phyloP scores from a whole-genome alignment of 2,329 filamentous ascomycete species.

The Karstenula rhodostoma region DNA sequence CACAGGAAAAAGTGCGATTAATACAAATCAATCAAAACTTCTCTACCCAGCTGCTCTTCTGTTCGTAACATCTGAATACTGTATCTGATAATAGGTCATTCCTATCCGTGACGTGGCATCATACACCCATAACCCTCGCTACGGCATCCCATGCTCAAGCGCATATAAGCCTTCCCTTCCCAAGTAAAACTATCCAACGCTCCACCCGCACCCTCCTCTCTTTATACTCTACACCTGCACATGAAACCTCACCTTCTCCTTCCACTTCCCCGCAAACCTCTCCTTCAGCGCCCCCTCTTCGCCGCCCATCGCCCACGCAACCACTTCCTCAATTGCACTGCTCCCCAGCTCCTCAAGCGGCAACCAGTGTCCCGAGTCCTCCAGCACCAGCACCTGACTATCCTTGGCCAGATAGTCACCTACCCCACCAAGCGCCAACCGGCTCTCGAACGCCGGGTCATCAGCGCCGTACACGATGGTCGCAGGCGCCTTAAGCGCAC shows the following conservation, averaged over 20 bases:
- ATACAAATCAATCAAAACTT: not conserved
- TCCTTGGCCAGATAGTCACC: conserved; percentile 58
- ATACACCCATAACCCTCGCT: not conserved
- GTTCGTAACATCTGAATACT: not conserved
- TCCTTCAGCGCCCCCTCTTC: conserved; percentile 28
- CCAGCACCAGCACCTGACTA: conserved; percentile 61
- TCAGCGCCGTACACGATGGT: conserved; percentile 63
- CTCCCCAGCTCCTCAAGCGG: conserved; percentile 57
- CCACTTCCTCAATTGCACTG: conserved; percentile 52
- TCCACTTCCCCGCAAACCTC: conserved; percentile 19
- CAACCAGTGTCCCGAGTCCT: conserved; percentile 61
- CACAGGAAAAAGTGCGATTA: not conserved
- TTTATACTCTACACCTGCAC: not conserved
- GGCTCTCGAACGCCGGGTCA: conserved; percentile 60
- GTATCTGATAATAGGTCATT: not conserved
- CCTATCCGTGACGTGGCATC: not conserved
- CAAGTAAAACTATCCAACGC: not conserved
- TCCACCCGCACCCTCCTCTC: not conserved
- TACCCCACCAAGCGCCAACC: conserved; percentile 61
- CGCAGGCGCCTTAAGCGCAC: conserved; percentile 59
- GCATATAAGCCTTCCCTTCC: not conserved
- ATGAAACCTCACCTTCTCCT: not conserved
- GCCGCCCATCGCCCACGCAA: conserved; percentile 40
- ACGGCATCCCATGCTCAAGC: not conserved
- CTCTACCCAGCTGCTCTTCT: not conserved